Evolutionary conservation across 257 asterid species (phyloP).

Genomic region (Nicotiana otophora): DNA sequence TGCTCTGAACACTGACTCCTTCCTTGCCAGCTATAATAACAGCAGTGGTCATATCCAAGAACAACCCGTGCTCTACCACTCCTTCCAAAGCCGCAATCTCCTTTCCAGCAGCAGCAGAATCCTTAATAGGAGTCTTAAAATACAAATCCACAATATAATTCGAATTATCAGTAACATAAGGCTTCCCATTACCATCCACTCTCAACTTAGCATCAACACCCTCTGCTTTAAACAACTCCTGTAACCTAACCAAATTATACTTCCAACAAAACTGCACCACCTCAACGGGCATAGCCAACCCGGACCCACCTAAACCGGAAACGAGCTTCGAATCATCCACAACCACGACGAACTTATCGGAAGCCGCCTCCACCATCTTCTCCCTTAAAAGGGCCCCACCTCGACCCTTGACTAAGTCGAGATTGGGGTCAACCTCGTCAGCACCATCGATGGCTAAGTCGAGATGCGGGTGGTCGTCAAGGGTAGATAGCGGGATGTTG

Average conservation of each 20-base stretch:
- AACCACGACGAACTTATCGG: slow-evolving; percentile 75
- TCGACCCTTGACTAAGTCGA: slow-evolving; percentile 88
- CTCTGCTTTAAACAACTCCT: slow-evolving; percentile 63
- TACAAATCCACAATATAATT: slow-evolving; percentile 91
- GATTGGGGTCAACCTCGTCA: slow-evolving; percentile 87
- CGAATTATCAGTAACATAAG: slow-evolving; percentile 77
- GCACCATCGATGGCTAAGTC: slow-evolving; percentile 92
- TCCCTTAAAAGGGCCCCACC: slow-evolving; percentile 90
- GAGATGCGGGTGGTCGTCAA: slow-evolving; percentile 58
- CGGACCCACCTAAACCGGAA: slow-evolving; percentile 77
- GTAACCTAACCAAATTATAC: slow-evolving; percentile 53
- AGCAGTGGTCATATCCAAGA: slow-evolving; percentile 56
- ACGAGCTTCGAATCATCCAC: slow-evolving; percentile 85
- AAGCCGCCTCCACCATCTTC: slow-evolving; percentile 96
- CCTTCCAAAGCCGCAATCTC: slow-evolving; percentile 74
- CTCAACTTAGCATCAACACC: slow-evolving; percentile 73
- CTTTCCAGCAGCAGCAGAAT: slow-evolving; percentile 58
- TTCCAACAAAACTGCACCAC: slow-evolving; percentile 94
- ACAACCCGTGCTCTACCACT: slow-evolving; percentile 73
- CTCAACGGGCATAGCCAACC: slow-evolving; percentile 93
- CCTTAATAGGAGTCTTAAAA: slow-evolving; percentile 79
- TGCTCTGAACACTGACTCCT: slow-evolving; percentile 58
- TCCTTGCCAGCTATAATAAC: slow-evolving; percentile 71
- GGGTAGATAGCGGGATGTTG: slow-evolving; percentile 57
- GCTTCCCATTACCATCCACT: slow-evolving; percentile 61